Evolutionary conservation across 73 alveolate species (phyloP).

Genomic region (Symbiodinium pilosum): DNA sequence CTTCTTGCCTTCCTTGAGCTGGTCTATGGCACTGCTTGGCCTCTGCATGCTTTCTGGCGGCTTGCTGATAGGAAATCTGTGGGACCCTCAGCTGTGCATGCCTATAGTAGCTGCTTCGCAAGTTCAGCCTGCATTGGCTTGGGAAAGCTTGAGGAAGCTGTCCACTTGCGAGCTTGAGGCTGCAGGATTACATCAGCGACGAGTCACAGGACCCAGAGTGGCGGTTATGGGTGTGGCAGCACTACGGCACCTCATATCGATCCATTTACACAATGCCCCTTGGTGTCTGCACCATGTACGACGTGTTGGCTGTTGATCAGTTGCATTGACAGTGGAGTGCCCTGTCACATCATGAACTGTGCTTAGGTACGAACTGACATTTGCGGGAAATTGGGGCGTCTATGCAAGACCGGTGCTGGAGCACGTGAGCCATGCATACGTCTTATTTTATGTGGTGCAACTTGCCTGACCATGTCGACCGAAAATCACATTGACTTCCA

Average conservation of each 20-base stretch:
- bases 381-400: constrained; percentile 81
- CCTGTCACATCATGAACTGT: too few relatives aligned
- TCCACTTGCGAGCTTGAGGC: too few relatives aligned
- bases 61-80: constrained; percentile 69
- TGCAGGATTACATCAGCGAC: constrained; percentile 75
- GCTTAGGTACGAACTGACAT: constrained; percentile 70
- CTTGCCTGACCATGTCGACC: too few relatives aligned
- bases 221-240: constrained; percentile 74
- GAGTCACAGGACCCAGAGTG: constrained; percentile 27
- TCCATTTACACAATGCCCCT: constrained; percentile 59
- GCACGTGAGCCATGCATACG: constrained; percentile 49
- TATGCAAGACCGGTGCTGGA: constrained; percentile 87
- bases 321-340: too few relatives aligned
- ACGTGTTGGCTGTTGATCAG: too few relatives aligned
- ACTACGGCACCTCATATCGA: constrained; percentile 87
- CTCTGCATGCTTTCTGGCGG: constrained; percentile 85
- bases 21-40: constrained; percentile 21
- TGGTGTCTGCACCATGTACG: not conserved
- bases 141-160: too few relatives aligned
- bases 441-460: constrained; percentile 15
- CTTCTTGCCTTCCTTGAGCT: not conserved
- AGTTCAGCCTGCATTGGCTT: too few relatives aligned
- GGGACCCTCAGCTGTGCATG: not conserved
- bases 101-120: too few relatives aligned
- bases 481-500: too few relatives aligned